These are phyloP conservation scores for Dictyostelium firmibasis DNA, from an alignment of 78 protist species.

Conservation along the genomic window DNA sequence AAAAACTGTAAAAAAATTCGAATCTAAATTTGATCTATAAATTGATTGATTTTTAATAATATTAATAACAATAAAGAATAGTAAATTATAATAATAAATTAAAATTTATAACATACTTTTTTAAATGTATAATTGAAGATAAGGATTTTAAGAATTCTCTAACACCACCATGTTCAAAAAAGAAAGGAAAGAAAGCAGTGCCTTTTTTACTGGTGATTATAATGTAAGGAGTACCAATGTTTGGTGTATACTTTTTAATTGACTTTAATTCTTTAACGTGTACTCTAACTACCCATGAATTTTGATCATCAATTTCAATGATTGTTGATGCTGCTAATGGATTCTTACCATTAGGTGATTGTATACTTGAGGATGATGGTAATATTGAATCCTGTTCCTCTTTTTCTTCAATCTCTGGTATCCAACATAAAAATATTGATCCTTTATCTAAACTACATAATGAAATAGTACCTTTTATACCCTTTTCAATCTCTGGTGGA, in stretches of 20 bases:
- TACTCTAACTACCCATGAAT: conserved; percentile 21
- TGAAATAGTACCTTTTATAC: conserved; percentile 59
- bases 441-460: conserved; percentile 31
- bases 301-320: background rate
- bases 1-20: conserved; percentile 43
- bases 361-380: background rate
- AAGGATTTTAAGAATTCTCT: conserved; percentile 72
- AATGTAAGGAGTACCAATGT: conserved; percentile 68
- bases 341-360: background rate
- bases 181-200: conserved; percentile 70
- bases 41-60: no score
- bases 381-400: background rate
- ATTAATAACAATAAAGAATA: background rate
- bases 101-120: conserved; percentile 8
- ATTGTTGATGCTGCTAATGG: background rate
- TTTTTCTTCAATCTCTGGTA: background rate
- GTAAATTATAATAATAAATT: background rate
- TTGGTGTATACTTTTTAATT: conserved; percentile 78
- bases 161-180: conserved; percentile 82
- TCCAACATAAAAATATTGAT: conserved; percentile 37
- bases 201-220: conserved; percentile 39
- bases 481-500: conserved; percentile 64
- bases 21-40: conserved; percentile 56
- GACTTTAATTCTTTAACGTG: conserved; percentile 31
- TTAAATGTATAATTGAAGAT: conserved; percentile 42